These are phyloP conservation scores for Suhomyces atakaporum DNA, from an alignment of 1,139 yeast species.

Conservation along the genomic window DNA sequence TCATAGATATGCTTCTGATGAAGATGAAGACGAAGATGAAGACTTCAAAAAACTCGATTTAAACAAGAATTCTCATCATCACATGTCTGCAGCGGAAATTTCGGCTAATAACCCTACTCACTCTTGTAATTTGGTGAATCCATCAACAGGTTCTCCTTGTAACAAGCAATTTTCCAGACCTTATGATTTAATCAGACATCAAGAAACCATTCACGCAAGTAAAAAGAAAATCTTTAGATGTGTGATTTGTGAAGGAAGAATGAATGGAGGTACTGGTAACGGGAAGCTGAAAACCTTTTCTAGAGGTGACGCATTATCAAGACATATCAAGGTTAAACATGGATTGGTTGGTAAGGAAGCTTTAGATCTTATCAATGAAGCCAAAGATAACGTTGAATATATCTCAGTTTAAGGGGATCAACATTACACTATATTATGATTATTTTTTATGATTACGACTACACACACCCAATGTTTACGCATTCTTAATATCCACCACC, in stretches of 20 bases:
- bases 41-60: background rate
- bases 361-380: constrained; percentile 65
- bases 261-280: constrained; percentile 55
- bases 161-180: constrained; percentile 51
- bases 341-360: constrained; percentile 51
- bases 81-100: constrained; percentile 19
- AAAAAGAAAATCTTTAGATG: constrained; percentile 52
- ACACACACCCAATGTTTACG: constrained; percentile 1
- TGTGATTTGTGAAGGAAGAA: constrained; percentile 52
- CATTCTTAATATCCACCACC: constrained; percentile 1
- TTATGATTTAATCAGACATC: constrained; percentile 51
- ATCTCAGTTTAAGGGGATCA: constrained; percentile 28
- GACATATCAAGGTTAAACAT: constrained; percentile 52
- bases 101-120: constrained; percentile 36
- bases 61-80: constrained; percentile 2
- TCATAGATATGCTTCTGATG: constrained; percentile 5
- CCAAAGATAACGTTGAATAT: constrained; percentile 75
- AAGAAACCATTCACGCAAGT: constrained; percentile 52
- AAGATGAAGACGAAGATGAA: constrained; percentile 12
- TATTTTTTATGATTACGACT: constrained; percentile 5
- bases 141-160: constrained; percentile 49
- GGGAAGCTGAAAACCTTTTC: constrained; percentile 57
- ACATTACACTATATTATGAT: background rate
- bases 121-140: constrained; percentile 56
- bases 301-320: constrained; percentile 51